Evolutionary conservation across 441 rosid genomes (phyloP).

Genomic region (Melastoma candidum): DNA sequence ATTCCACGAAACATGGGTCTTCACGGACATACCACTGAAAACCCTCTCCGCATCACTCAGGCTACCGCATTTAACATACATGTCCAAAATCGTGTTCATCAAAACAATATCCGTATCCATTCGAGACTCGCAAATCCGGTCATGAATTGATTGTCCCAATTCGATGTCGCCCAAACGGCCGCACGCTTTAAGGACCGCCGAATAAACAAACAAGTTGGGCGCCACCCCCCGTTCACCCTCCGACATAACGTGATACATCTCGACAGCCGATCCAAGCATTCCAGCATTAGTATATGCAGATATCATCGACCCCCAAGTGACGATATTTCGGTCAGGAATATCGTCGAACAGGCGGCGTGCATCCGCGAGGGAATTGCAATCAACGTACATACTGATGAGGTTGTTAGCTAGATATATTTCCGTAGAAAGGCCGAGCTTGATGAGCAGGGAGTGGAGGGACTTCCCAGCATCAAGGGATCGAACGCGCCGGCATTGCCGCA

Average conservation of each 20-base stretch:
- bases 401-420: slow-evolving; percentile 40
- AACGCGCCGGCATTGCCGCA: slow-evolving; percentile 45
- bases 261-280: slow-evolving; percentile 33
- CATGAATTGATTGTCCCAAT: slow-evolving; percentile 39
- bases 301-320: slow-evolving; percentile 58
- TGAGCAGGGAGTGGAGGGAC: slow-evolving; percentile 33
- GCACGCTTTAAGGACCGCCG: slow-evolving; percentile 51
- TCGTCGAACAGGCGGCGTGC: slow-evolving; percentile 50
- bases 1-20: slow-evolving; percentile 51
- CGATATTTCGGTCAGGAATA: slow-evolving; percentile 42
- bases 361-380: slow-evolving; percentile 19
- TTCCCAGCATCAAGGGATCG: slow-evolving; percentile 34
- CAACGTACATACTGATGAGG: slow-evolving; percentile 32
- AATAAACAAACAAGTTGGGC: slow-evolving; percentile 53
- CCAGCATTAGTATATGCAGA: slow-evolving; percentile 32
- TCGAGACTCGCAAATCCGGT: slow-evolving; percentile 24
- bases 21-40: slow-evolving; percentile 25
- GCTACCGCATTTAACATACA: slow-evolving; percentile 57
- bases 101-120: slow-evolving; percentile 38
- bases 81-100: slow-evolving; percentile 54
- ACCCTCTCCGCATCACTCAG: slow-evolving; percentile 34
- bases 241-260: slow-evolving; percentile 31
- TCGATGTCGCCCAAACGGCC: slow-evolving; percentile 42
- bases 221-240: slow-evolving; percentile 18
- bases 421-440: slow-evolving; percentile 32